Evolutionary conservation across 1,139 yeast genomes (phyloP).

Genomic region (Saccharomyces hybrid): DNA sequence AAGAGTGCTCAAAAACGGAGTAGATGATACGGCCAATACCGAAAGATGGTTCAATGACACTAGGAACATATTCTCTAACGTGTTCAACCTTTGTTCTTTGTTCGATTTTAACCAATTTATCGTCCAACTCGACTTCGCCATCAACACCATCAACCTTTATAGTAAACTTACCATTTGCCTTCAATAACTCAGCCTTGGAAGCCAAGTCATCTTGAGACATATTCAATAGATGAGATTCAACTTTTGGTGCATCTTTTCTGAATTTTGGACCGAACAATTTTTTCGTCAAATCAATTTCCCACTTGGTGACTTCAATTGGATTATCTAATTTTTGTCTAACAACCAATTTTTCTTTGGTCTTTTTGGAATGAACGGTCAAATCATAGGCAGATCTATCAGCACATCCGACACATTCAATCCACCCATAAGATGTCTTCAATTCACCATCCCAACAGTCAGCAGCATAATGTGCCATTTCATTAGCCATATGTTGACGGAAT

Average conservation of each 20-base stretch:
- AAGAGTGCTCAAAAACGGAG: slow-evolving; percentile 86
- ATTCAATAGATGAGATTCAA: slow-evolving; percentile 67
- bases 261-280: slow-evolving; percentile 96
- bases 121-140: slow-evolving; percentile 61
- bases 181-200: slow-evolving; percentile 63
- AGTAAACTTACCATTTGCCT: slow-evolving; percentile 52
- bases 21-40: slow-evolving; percentile 98
- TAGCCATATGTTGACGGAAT: slow-evolving; percentile 97
- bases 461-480: slow-evolving; percentile 99
- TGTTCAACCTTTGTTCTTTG: slow-evolving; percentile 80
- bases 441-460: slow-evolving; percentile 99
- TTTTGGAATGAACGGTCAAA: slow-evolving; percentile 88
- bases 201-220: slow-evolving; percentile 86
- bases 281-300: slow-evolving; percentile 80
- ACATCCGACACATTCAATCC: slow-evolving; percentile 99
- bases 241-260: slow-evolving; percentile 92
- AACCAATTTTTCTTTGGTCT: slow-evolving; percentile 89
- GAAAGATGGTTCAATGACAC: slow-evolving; percentile 97
- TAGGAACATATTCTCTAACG: slow-evolving; percentile 92
- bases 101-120: slow-evolving; percentile 63
- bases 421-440: slow-evolving; percentile 89
- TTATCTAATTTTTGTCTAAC: slow-evolving; percentile 84
- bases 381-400: slow-evolving; percentile 99
- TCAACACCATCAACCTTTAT: slow-evolving; percentile 47
- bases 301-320: slow-evolving; percentile 76